Percentiles rank a stretch among this genome's conserved stretches.
phyloP scores from a whole-genome alignment of 805 yeast genomes.

The Metschnikowia kunwiensis region DNA sequence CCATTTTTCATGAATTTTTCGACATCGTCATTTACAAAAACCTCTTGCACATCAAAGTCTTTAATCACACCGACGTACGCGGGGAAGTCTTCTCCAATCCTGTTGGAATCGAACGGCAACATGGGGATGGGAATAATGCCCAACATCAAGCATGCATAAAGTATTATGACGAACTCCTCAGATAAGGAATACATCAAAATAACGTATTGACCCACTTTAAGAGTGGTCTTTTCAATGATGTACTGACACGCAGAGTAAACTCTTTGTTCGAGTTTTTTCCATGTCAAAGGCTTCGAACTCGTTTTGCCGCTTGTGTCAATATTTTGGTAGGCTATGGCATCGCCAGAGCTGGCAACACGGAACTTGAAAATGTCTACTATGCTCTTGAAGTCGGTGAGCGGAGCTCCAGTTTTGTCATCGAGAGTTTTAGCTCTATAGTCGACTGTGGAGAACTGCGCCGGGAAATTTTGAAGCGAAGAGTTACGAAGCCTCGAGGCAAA shows the following conservation, averaged over 20 bases:
- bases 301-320: slow-evolving; percentile 36
- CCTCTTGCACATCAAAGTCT: slow-evolving; percentile 66
- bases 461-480: slow-evolving; percentile 57
- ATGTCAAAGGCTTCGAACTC: slow-evolving; percentile 43
- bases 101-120: slow-evolving; percentile 61
- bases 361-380: slow-evolving; percentile 75
- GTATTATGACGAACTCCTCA: slow-evolving; percentile 80
- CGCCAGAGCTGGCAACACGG: slow-evolving; percentile 71
- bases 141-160: slow-evolving; percentile 80
- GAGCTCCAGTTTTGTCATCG: slow-evolving; percentile 76
- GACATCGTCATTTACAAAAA: slow-evolving; percentile 75
- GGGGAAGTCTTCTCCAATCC: slow-evolving; percentile 70
- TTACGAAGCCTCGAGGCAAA: slow-evolving; percentile 67
- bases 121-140: slow-evolving; percentile 79
- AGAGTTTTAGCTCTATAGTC: slow-evolving; percentile 72
- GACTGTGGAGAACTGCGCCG: slow-evolving; percentile 75
- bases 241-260: slow-evolving; percentile 73
- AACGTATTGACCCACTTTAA: slow-evolving; percentile 69
- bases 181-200: slow-evolving; percentile 81
- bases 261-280: slow-evolving; percentile 79
- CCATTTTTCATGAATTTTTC: slow-evolving; percentile 69
- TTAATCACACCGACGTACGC: slow-evolving; percentile 62
- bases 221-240: slow-evolving; percentile 60
- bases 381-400: slow-evolving; percentile 66
- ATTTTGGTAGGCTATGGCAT: slow-evolving; percentile 69